phyloP scores from a whole-genome alignment of 345 rosid species.

The Ricinus communis region DNA sequence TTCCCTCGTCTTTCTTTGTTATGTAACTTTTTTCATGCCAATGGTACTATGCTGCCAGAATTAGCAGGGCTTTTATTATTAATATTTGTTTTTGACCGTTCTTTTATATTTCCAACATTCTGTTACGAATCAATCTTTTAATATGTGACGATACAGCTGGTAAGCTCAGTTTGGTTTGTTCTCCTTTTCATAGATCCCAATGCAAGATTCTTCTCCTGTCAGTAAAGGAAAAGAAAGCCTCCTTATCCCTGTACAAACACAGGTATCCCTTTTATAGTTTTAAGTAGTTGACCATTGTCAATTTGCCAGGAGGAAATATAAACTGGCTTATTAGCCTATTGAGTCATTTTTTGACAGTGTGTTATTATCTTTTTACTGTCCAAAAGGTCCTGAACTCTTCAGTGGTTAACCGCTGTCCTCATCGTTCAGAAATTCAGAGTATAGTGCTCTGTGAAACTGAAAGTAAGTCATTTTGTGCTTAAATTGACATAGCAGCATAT shows the following conservation, averaged over 20 bases:
- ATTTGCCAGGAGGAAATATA: background rate
- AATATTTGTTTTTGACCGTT: background rate
- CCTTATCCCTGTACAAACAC: constrained; percentile 45
- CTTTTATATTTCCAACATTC: background rate
- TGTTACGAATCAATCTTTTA: background rate
- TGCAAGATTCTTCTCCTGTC: constrained; percentile 43
- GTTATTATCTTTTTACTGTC: background rate
- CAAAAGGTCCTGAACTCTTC: constrained; percentile 44
- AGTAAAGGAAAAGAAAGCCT: constrained; percentile 62
- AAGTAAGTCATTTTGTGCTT: constrained; percentile 36
- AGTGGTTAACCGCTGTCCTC: constrained; percentile 56
- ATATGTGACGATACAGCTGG: background rate
- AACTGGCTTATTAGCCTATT: background rate
- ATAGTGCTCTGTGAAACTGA: constrained; percentile 46
- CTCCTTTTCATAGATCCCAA: constrained; percentile 35
- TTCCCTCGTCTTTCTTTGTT: no score
- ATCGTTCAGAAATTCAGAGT: constrained; percentile 66
- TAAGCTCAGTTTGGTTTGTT: background rate
- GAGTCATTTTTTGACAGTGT: background rate
- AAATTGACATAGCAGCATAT: background rate
- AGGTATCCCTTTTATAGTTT: constrained; percentile 33
- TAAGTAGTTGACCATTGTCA: background rate
- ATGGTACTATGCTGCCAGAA: background rate
- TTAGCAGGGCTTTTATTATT: background rate
- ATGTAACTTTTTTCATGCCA: background rate